These are phyloP conservation scores for Tylopilus subfusipes DNA, from an alignment of 768 basidiomycete genomes.

Conservation along the genomic window DNA sequence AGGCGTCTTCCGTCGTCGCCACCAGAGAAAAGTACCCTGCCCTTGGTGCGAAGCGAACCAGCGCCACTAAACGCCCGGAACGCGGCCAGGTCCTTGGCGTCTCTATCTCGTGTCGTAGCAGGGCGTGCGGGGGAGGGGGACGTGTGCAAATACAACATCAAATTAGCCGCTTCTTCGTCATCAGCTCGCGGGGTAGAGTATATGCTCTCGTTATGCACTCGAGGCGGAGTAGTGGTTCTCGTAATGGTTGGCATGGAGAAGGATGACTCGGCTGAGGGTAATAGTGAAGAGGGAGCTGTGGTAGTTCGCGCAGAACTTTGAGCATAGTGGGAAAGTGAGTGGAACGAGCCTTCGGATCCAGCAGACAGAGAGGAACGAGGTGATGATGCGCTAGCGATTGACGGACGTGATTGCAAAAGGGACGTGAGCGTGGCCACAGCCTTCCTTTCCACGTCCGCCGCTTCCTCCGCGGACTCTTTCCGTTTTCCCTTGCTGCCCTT, in stretches of 20 bases:
- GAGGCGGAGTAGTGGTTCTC: conserved; percentile 37
- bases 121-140: conserved; percentile 78
- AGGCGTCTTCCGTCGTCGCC: conserved; percentile 26
- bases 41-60: conserved; percentile 50
- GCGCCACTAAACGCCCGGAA: conserved; percentile 53
- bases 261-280: conserved; percentile 41
- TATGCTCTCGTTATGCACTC: conserved; percentile 28
- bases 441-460: conserved; percentile 67
- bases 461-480: conserved; percentile 36
- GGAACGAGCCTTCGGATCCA: conserved; percentile 63
- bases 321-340: conserved; percentile 60
- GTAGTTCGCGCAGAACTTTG: conserved; percentile 63
- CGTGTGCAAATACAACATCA: conserved; percentile 81
- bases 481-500: conserved; percentile 49
- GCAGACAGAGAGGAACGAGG: conserved; percentile 70
- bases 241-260: conserved; percentile 21
- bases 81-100: conserved; percentile 51
- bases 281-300: conserved; percentile 37
- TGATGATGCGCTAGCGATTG: conserved; percentile 58
- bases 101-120: conserved; percentile 41
- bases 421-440: conserved; percentile 79
- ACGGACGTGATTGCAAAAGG: conserved; percentile 61
- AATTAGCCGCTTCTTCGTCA: conserved; percentile 75
- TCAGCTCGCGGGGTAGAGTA: conserved; percentile 58
- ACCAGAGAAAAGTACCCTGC: conserved; percentile 68